Evolutionary conservation across 2,329 filamentous ascomycete species (phyloP).

Genomic region (Nemania sp.): DNA sequence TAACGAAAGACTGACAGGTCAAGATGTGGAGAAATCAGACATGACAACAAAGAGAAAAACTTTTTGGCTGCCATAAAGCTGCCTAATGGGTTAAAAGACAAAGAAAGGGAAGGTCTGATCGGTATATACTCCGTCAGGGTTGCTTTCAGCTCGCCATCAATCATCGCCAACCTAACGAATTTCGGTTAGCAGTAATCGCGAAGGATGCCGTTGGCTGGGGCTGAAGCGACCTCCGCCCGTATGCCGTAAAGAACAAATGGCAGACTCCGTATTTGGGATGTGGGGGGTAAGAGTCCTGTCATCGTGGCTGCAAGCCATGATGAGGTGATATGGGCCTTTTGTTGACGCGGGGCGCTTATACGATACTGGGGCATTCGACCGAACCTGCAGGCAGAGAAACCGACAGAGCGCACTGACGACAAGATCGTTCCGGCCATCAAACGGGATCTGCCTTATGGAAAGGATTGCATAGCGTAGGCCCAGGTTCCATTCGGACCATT

Average conservation of each 20-base stretch:
- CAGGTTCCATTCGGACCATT: not conserved
- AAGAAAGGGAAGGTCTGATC: conserved; percentile 5
- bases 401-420: not conserved
- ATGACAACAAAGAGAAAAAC: conserved; percentile 13
- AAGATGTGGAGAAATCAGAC: not conserved
- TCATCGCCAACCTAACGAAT: conserved; percentile 12
- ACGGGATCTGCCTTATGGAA: not conserved
- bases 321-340: conserved; percentile 7
- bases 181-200: conserved; percentile 8
- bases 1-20: conserved; percentile 20
- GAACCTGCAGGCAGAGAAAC: not conserved
- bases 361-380: not conserved
- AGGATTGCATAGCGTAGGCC: not conserved
- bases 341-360: not conserved
- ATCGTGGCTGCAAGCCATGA: not conserved
- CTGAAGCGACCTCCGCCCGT: not conserved
- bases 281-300: conserved; percentile 9
- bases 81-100: conserved; percentile 14
- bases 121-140: conserved; percentile 3
- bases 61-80: conserved; percentile 1
- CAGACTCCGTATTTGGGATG: conserved; percentile 7
- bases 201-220: conserved; percentile 6
- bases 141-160: conserved; percentile 17
- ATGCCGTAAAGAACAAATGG: not conserved
- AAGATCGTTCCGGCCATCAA: conserved; percentile 4